phyloP scores from a whole-genome alignment of 139 green algal genomes.

The Closterium sp. region DNA sequence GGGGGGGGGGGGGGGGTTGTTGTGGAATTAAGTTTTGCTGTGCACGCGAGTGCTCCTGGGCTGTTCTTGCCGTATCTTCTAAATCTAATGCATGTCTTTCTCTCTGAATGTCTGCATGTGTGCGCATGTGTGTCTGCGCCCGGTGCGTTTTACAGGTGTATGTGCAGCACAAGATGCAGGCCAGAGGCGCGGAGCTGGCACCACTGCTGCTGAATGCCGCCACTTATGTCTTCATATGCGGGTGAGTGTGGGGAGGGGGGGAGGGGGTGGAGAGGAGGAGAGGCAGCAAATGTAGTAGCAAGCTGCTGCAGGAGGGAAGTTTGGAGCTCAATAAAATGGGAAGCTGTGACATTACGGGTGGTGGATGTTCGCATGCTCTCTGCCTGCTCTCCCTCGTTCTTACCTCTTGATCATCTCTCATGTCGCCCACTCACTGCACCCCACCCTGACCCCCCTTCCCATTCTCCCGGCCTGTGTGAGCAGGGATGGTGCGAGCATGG shows the following conservation, averaged over 20 bases:
- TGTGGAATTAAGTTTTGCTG: neutral
- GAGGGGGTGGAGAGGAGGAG: neutral
- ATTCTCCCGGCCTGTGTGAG: neutral
- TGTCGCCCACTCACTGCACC: neutral
- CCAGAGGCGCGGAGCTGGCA: constrained; percentile 61
- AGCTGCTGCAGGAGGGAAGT: neutral
- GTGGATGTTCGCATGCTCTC: too few relatives aligned
- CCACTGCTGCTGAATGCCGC: constrained; percentile 55
- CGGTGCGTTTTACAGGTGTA: too few relatives aligned
- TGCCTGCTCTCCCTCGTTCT: neutral
- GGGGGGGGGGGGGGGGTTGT: neutral
- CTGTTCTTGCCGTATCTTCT: neutral
- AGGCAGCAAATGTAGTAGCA: neutral
- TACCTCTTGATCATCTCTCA: neutral
- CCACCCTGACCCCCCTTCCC: neutral
- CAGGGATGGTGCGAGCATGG: constrained; percentile 87
- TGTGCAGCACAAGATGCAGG: constrained; percentile 83
- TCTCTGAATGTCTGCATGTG: neutral
- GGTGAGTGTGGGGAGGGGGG: neutral
- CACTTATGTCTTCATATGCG: constrained; percentile 61
- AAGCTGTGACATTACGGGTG: too few relatives aligned
- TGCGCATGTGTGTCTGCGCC: too few relatives aligned
- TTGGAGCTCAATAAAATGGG: too few relatives aligned
- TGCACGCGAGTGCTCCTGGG: neutral
- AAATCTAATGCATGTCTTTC: constrained; percentile 38